Evolutionary conservation across 352 stramenopile species (phyloP), one percentile per base, ranked within the genome.

Genomic region (Phytopythium helicoides): DNA sequence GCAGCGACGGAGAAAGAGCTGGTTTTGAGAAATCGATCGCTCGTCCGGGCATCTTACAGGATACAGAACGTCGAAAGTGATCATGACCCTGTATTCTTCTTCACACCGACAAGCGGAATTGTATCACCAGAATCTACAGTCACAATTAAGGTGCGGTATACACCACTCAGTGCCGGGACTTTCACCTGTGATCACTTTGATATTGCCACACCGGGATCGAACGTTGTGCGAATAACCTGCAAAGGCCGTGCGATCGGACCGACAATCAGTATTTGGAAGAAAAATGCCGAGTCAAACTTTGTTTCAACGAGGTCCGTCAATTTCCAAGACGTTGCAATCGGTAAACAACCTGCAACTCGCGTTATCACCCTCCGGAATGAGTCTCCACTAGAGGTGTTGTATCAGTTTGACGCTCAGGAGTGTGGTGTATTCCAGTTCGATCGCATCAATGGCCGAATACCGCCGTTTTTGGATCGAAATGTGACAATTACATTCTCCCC

Each of bases 161-260:
- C 66, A 33, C 86, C 92, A 14, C 48, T 87, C 12, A 93, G 84
- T 26, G 75, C 78, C 0, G 92, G 93, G 3, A 93, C 68, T 10
- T 97, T 95, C 59, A 95, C 86, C 8, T 94, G 80, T 34, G 93
- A 98, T 41, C 78, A 94, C 56, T 98, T 96, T 57, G 66, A 96
- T 21, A 81, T 98, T 22, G 54, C 79, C 38, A 97, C 92, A 5
- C 89, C 90, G 0, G 90, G 92, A 31, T 90, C 92, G 5, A 97
- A 97, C 56, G 64, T 66, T 19, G 80, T 92, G 21, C 76, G 65
- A 0, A 63, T 97, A 5, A 86, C 71, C 6, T 95, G 75, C 71
- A 84, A 83, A 56, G 76, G 76, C 18, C 62, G 73, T 40, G 87
- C 74, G 1, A 68, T 78, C n/a, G 85, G 80, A 0, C 83, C 80